A percentile compares a stretch with the other conserved stretches of the same genome.
Conservation (phyloP, 2,329 filamentous ascomycete species). For the Fusarium pininemorale region DNA sequence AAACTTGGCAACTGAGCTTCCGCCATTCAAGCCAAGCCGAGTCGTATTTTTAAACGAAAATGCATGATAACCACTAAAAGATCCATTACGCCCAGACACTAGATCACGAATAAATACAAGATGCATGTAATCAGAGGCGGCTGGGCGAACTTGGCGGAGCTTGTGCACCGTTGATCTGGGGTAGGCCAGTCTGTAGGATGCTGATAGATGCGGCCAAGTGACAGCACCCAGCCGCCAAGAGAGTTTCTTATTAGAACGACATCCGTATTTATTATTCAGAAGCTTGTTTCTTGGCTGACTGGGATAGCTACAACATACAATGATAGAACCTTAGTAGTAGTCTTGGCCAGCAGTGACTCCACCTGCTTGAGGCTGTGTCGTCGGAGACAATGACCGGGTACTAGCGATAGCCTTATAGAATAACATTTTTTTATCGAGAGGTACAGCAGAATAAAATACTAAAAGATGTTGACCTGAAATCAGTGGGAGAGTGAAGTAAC, state of each 20-base stretch:
- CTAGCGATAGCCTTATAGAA: background rate
- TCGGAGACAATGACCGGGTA: background rate
- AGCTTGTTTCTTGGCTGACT: conserved; percentile 8
- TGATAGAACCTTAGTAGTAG: background rate
- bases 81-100: background rate
- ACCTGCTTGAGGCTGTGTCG: background rate
- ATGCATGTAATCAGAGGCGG: conserved; percentile 7
- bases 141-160: conserved; percentile 22
- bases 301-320: background rate
- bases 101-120: conserved; percentile 4
- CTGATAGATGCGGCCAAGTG: conserved; percentile 9
- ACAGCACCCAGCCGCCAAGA: background rate
- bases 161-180: conserved; percentile 24
- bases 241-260: background rate
- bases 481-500: background rate
- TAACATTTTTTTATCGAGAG: too few species aligned
- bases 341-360: conserved; percentile 6
- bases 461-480: background rate
- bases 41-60: background rate
- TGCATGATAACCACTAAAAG: background rate
- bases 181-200: too few species aligned
- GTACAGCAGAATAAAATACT: background rate
- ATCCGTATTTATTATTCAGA: background rate
- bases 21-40: too few species aligned
- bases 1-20: background rate